Base-by-base conservation (phyloP, 1,284 basidiomycete genomes). In the Hemileia vastatrix region DNA sequence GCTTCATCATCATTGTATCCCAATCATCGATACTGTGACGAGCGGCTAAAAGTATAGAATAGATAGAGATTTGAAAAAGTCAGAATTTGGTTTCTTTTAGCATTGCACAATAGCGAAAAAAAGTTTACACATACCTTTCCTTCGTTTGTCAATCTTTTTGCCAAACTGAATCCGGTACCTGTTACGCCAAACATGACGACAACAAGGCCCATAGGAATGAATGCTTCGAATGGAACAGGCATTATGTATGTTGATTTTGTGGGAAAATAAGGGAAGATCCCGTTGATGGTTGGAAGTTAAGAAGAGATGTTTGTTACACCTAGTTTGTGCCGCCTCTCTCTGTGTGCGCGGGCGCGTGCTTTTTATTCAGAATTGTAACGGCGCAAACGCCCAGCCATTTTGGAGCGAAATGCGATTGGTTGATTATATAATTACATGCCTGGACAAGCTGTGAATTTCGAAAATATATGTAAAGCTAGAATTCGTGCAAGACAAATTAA, bases 1-100 rank as follows among this genome's bases (percentile, higher is more conserved):
- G 81, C 72, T 85, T 83, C 86, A 94, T 90, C 89, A 95, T 90
- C 86, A 89, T 89, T 60, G 87, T 81, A 67, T 95, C 91, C 90
- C 90, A 95, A 32, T 81, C 77, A 72, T 94, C 91, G 45, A 92
- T 75, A 63, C 83, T 82, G 75, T 92, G 90, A 61, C 91, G 83
- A 45, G 81, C 56, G 87, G 85, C 91, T 94, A 57, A 45, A 36
- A 31, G 2, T 9, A 32, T 0, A 27, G 31, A 2, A 36, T 4
- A 49, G 62, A 54, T 47, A 54, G 43, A 60, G 52, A 50, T 36
- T 32, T 18, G 21, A 27, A 21, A 33, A 48, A 21, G 61, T 21
- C 47, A 23, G 24, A 19, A 40, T 15, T 47, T 44, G n/a, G 24
- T 32, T 57, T 18, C 13, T 18, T 13, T 15, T 11, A 11, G n/a